Conservation (phyloP, 306 rosid species). For the Purshia tridentata region DNA sequence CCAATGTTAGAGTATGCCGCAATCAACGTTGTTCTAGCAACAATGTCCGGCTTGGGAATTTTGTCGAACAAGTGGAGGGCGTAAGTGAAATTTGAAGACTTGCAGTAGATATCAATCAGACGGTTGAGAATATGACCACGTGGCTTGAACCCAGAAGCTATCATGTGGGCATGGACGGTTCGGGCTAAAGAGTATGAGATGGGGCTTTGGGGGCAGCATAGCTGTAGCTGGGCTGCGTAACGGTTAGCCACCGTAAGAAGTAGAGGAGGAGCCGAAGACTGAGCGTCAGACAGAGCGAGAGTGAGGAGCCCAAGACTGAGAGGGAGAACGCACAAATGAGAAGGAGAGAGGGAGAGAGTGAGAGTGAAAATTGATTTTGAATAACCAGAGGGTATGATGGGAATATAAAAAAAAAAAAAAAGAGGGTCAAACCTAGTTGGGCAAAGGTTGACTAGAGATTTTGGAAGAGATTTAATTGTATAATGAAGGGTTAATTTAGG, state of each 20-base stretch:
- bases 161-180: slow-evolving; percentile 28
- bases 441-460: too few relatives aligned
- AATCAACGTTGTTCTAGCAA: slow-evolving; percentile 26
- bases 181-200: slow-evolving; percentile 39
- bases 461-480: too few relatives aligned
- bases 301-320: too few relatives aligned
- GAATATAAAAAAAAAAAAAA: too few relatives aligned
- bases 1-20: slow-evolving; percentile 21
- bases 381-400: too few relatives aligned
- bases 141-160: slow-evolving; percentile 50
- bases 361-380: too few relatives aligned
- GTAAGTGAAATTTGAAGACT: slow-evolving; percentile 46
- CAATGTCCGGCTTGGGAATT: slow-evolving; percentile 30
- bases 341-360: too few relatives aligned
- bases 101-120: slow-evolving; percentile 48
- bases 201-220: slow-evolving; percentile 30
- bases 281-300: too few relatives aligned
- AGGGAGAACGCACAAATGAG: too few relatives aligned
- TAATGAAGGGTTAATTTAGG: too few relatives aligned
- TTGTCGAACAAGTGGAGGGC: slow-evolving; percentile 55
- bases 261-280: too few relatives aligned
- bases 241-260: slow-evolving; percentile 40
- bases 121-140: slow-evolving; percentile 56
- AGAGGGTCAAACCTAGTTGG: too few relatives aligned
- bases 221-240: slow-evolving; percentile 44